Base-by-base conservation (phyloP, 179 eudicot genomes). In the Gypsophila paniculata region DNA sequence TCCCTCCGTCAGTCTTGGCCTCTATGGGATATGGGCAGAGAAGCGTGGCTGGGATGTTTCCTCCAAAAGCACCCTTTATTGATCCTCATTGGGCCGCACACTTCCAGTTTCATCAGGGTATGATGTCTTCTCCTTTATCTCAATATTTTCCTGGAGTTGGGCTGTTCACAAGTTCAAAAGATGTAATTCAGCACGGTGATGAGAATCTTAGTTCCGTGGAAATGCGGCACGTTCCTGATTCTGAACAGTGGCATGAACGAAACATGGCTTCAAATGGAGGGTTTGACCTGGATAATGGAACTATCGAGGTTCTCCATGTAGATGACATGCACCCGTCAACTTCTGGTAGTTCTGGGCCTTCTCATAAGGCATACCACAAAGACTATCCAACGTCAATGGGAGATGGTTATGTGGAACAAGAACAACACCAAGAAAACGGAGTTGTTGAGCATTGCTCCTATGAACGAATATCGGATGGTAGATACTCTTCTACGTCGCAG, bases 71-170 rank as follows among this genome's bases (percentile, higher is more conserved):
- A 48, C 89, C 88, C 21, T 51, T 83, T 46, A 74, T 85, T 60
- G 86, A 90, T 70, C 86, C 93, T 74, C 61, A 90, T 6, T 84
- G 86, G 76, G 82, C 75, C 12, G 53, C 90, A 46, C 79, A 84
- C 25, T n/a, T 88, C 82, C 94, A 90, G 68, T 92, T 81, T 79
- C 86, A 84, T 67, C 91, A 87, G 55, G 90, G 86, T 57, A 68
- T 86, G 78, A 72, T 90, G 77, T 51, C 94, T 54, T 84, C 88
- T 15, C 84, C 83, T 8, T 61, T 87, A 15, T 55, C 82, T 22
- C 96, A 67, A 71, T 90, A 80, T 72, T 86, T 80, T 72, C 81
- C 89, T 22, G 90, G 89, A 64, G 39, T 68, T 46, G 86, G 85
- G 72, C 23, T 87, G 72, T 60, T 76, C 38, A 36, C 85, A 52